Evolutionary conservation across 2,329 filamentous ascomycete genomes (phyloP).

Genomic region (Ambrosiella xylebori): DNA sequence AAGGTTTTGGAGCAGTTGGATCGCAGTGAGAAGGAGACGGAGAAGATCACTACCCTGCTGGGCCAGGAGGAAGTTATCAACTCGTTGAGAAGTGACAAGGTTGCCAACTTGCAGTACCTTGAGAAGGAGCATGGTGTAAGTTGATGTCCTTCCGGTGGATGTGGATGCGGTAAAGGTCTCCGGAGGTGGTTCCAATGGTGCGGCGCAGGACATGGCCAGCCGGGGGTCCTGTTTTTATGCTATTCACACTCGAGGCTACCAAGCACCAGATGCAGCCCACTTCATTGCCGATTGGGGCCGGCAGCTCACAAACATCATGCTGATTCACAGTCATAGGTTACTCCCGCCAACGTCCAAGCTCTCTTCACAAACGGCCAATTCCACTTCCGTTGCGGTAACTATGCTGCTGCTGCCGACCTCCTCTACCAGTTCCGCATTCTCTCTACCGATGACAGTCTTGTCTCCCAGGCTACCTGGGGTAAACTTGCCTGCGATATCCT

Average conservation of each 20-base stretch:
- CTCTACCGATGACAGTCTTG: slow-evolving; percentile 96
- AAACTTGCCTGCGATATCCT: slow-evolving; percentile 95
- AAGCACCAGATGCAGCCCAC: too few species aligned
- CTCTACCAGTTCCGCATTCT: slow-evolving; percentile 97
- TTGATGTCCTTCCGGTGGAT: slow-evolving; percentile 12
- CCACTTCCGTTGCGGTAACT: slow-evolving; percentile 95
- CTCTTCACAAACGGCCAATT: slow-evolving; percentile 94
- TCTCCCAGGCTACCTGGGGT: slow-evolving; percentile 89
- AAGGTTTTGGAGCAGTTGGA: slow-evolving; percentile 71
- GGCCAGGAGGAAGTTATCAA: slow-evolving; percentile 78
- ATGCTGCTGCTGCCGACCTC: slow-evolving; percentile 73
- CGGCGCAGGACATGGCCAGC: too few species aligned
- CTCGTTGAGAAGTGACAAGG: slow-evolving; percentile 88
- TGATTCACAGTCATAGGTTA: slow-evolving; percentile 38
- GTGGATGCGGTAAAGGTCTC: too few species aligned
- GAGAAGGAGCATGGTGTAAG: slow-evolving; percentile 86
- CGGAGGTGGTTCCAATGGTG: too few species aligned
- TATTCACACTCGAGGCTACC: too few species aligned
- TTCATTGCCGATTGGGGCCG: too few species aligned
- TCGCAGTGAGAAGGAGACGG: slow-evolving; percentile 70
- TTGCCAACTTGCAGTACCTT: slow-evolving; percentile 93
- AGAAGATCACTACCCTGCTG: slow-evolving; percentile 74
- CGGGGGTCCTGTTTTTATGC: too few species aligned
- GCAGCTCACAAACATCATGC: neutral
- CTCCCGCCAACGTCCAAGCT: slow-evolving; percentile 85